Evolutionary conservation across 2,329 filamentous ascomycete genomes (phyloP).

Genomic region (Sclerotinia subarctica): DNA sequence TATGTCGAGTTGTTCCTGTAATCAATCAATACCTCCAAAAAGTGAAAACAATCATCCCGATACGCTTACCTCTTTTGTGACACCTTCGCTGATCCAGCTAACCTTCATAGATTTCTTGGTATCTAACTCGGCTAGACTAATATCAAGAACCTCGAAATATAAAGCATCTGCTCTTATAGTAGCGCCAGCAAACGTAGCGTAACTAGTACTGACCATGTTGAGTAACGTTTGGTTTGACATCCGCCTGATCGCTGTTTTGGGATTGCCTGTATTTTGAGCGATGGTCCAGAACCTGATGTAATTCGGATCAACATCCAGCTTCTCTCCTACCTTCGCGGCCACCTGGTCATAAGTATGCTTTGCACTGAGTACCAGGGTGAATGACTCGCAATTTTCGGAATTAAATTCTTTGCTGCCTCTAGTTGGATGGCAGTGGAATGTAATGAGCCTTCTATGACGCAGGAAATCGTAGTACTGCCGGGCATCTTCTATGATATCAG

Average conservation of each 20-base stretch:
- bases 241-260: conserved; percentile 76
- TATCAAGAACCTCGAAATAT: conserved; percentile 91
- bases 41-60: neutral
- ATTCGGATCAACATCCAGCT: conserved; percentile 73
- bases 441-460: conserved; percentile 75
- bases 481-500: conserved; percentile 58
- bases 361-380: conserved; percentile 75
- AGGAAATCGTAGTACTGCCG: conserved; percentile 92
- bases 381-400: conserved; percentile 57
- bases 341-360: conserved; percentile 90
- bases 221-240: conserved; percentile 62
- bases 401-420: conserved; percentile 41
- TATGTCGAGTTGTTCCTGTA: conserved; percentile 71
- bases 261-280: conserved; percentile 70
- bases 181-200: conserved; percentile 66
- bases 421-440: conserved; percentile 69
- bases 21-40: conserved; percentile 29
- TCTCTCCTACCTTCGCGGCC: conserved; percentile 75
- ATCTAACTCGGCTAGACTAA: conserved; percentile 88
- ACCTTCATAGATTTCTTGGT: conserved; percentile 86
- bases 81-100: conserved; percentile 81
- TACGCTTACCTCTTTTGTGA: conserved; percentile 77
- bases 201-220: conserved; percentile 74
- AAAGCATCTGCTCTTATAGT: conserved; percentile 73
- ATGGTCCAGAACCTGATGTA: conserved; percentile 91